Percentiles rank a stretch among this genome's conserved stretches.
phyloP scores from a whole-genome alignment of 768 basidiomycete species.

The Harrya chromipes region DNA sequence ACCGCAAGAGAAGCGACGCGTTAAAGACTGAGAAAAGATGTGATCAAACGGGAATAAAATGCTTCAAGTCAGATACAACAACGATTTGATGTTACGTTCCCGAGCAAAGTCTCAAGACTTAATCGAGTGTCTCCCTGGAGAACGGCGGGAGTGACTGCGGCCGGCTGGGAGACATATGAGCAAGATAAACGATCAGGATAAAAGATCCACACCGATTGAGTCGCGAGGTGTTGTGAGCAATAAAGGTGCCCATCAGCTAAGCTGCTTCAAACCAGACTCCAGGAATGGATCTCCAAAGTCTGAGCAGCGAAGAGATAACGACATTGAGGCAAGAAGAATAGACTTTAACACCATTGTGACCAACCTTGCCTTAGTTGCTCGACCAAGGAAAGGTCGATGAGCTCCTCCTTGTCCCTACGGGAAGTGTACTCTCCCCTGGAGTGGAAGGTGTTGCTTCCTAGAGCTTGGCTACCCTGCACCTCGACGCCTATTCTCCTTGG shows the following conservation, averaged over 20 bases:
- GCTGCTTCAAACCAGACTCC: conserved; percentile 32
- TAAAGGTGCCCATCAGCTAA: conserved; percentile 15
- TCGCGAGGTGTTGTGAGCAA: neutral
- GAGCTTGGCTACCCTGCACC: conserved; percentile 18
- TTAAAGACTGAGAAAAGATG: no score
- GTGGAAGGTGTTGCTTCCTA: conserved; percentile 20
- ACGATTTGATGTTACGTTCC: neutral
- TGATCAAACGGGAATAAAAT: neutral
- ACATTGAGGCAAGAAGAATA: conserved; percentile 4
- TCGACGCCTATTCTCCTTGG: conserved; percentile 25
- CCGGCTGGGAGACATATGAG: conserved; percentile 5
- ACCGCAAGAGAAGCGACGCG: neutral
- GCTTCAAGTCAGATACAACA: conserved; percentile 5
- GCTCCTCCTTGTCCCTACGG: conserved; percentile 56
- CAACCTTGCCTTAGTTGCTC: conserved; percentile 56
- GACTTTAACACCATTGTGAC: conserved; percentile 1
- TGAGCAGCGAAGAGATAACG: conserved; percentile 16
- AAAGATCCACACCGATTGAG: conserved; percentile 8
- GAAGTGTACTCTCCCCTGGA: conserved; percentile 36
- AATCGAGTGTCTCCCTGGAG: neutral
- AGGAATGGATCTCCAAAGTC: conserved; percentile 58
- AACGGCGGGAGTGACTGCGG: neutral
- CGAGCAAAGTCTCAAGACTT: neutral
- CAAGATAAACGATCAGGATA: neutral
- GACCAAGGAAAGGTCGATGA: conserved; percentile 47